Base-by-base conservation (phyloP, 2,329 filamentous ascomycete genomes). In the Colletotrichum filicis region DNA sequence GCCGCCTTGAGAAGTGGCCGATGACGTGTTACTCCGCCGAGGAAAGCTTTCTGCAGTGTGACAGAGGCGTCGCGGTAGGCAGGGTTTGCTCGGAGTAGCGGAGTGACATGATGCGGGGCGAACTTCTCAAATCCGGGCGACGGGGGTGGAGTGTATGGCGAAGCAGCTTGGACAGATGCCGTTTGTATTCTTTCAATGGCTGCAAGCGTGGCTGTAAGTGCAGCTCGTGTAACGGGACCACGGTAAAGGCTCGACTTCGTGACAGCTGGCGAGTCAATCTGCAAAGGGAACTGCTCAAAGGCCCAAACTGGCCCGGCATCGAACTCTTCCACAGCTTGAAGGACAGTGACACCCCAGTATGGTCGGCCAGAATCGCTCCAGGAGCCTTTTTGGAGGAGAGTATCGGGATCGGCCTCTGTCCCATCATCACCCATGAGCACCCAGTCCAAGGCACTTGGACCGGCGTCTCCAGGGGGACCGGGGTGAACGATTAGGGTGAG, bases 281-380 rank as follows among this genome's bases (percentile, higher is more conserved):
- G 75, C 68, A 85, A 76, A 6, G 78, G 74, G 73, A 85, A 85
- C 70, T 85, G 83, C 49, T 85, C 82, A 69, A 81, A 85, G 1
- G 83, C 83, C 83, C 83, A 85, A 8, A 85, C 82, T 0, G 83
- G 83, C 7, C 83, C 83, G n/a, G 82, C 82, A 64, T 85, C 83
- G 66, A 85, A 82, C 57, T 83, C 78, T 64, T 81, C 82, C 22
- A 82, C 82, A 11, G 83, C 83, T 74, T 85, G 80, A 7, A 81
- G 75, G 22, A 84, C 79, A 3, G 83, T 84, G 11, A 85, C 79
- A 5, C 81, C 83, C 83, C 83, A 85, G 70, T 84, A 79, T 1
- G 80, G 78, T 26, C 83, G 80, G 12, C 83, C 83, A 9, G 73
- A 73, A 11, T 75, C 62, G 58, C 76, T 77, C 66, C 78, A 75